Evolutionary conservation across 495 filamentous ascomycete genomes (phyloP).

Genomic region (Trichoderma asperelloides): DNA sequence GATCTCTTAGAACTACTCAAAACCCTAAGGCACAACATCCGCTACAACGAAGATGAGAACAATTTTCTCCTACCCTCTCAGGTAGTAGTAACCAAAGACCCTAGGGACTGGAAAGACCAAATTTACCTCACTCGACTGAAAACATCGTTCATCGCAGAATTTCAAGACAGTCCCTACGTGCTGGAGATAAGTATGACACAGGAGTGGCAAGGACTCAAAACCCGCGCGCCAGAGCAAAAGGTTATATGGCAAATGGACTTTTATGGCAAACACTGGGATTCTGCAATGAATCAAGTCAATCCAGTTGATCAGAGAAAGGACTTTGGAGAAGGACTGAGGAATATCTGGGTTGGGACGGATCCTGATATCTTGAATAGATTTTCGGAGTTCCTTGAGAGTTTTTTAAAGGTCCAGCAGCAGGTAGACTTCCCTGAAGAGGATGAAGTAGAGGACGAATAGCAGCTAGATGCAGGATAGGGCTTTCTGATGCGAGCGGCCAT

Average conservation of each 20-base stretch:
- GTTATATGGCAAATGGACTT: conserved; percentile 17
- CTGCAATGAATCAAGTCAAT: conserved; percentile 19
- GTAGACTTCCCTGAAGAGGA: neutral
- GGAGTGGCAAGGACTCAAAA: conserved; percentile 25
- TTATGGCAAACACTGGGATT: conserved; percentile 44
- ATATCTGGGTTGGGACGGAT: conserved; percentile 36
- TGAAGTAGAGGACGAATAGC: too few species aligned
- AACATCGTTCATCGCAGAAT: neutral
- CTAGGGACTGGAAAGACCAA: neutral
- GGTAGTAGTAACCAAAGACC: neutral
- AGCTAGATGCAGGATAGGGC: too few species aligned
- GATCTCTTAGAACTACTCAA: neutral
- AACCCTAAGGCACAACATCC: neutral
- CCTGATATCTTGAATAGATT: neutral
- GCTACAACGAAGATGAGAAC: neutral
- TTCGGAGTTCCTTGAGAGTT: neutral
- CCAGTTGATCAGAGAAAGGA: conserved; percentile 17
- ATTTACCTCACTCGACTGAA: neutral
- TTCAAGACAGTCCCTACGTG: conserved; percentile 33
- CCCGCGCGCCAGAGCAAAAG: neutral
- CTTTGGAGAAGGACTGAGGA: conserved; percentile 32
- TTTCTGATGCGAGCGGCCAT: neutral
- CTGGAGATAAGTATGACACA: conserved; percentile 51
- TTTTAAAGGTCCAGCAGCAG: neutral
- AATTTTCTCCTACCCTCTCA: neutral